Conservation (phyloP, 768 basidiomycete species). For the Tubosaeta sp. region DNA sequence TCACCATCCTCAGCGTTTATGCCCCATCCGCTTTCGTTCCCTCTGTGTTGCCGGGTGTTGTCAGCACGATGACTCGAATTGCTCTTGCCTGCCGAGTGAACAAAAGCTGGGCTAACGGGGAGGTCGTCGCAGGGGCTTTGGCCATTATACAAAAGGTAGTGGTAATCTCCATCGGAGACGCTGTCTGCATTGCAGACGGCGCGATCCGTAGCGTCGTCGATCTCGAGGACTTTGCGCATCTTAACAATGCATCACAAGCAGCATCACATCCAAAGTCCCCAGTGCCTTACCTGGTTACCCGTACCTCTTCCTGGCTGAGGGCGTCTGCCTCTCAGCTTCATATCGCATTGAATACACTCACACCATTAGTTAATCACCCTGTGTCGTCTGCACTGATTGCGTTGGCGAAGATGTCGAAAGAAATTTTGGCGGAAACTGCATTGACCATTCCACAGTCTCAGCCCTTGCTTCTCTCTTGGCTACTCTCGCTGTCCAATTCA, state of each 20-base stretch:
- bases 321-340: conserved; percentile 81
- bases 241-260: conserved; percentile 16
- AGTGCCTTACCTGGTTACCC: conserved; percentile 44
- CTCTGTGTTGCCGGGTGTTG: conserved; percentile 80
- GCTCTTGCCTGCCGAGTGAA: conserved; percentile 49
- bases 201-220: conserved; percentile 49
- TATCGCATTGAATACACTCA: conserved; percentile 74
- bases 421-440: conserved; percentile 50
- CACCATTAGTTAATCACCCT: conserved; percentile 67
- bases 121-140: conserved; percentile 56
- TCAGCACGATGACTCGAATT: conserved; percentile 72
- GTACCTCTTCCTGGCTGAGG: conserved; percentile 74
- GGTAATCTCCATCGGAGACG: conserved; percentile 60
- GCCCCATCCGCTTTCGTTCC: conserved; percentile 49
- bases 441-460: conserved; percentile 65
- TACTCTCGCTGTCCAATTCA: conserved; percentile 70
- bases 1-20: conserved; percentile 46
- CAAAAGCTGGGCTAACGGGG: conserved; percentile 73
- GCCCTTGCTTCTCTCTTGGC: conserved; percentile 62
- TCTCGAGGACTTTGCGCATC: conserved; percentile 58
- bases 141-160: conserved; percentile 52
- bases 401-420: conserved; percentile 51
- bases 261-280: conserved; percentile 22
- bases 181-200: conserved; percentile 59
- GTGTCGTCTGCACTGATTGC: conserved; percentile 60